Base-by-base conservation (phyloP, 805 yeast species). In the Candida ovalis region DNA sequence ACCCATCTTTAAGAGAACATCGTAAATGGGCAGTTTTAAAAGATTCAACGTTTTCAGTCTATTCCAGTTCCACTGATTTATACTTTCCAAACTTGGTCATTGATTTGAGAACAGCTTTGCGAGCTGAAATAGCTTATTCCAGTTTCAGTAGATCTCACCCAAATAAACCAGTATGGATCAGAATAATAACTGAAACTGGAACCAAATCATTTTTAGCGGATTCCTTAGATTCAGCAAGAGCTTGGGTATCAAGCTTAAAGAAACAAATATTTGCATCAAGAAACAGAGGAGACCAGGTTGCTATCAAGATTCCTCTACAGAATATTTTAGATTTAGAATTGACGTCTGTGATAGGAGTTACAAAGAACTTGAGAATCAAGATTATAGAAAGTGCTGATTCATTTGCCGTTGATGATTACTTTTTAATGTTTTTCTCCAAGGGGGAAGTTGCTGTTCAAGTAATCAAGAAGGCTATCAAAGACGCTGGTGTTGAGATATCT, bases 1-100 rank as follows among this genome's bases (percentile, higher is more conserved):
- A 55, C 46, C 67, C 67, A 40, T 68, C 74, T 2, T 57, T 66
- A 13, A 58, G 74, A 24, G 68, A 69, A 43, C 68, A 69, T 25
- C 73, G 95, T 42, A 84, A 76, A 61, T 92, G 97, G 97, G 89
- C 89, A 6, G 79, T 89, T 0, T 69, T 92, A 50, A 73, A 86
- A 54, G 81, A 81, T 35, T 82, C 82, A 41, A 77, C 89, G 0
- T 72, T 92, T 17, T 76, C 88, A 2, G 73, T 88, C 35, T 90
- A 85, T 63, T 69, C 78, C 8, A 78, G 78, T 7, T 77, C 96
- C 1, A 82, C 88, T 0, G 96, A 90, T 49, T 68, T 85, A n/a
- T 89, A 90, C 64, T 90, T 89, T 68, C 97, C 98, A 0, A 71
- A 73, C 8, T 68, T 86, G 33, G 84, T 88, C 0, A 80, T 92